Evolutionary conservation across 331 rosid genomes (phyloP).

Genomic region (Spiraea crenata): DNA sequence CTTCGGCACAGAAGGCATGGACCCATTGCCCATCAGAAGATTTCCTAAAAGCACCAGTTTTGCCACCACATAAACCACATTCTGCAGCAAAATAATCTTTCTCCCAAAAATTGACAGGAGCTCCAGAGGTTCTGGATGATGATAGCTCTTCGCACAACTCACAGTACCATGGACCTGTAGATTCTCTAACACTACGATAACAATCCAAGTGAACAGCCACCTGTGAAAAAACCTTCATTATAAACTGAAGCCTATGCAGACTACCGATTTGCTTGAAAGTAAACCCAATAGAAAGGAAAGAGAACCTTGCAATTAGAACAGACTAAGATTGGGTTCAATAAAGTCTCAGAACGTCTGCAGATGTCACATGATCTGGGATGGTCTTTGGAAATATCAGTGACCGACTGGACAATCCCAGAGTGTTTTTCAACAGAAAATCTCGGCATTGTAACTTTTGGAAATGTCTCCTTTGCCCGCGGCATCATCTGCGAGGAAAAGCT

Average conservation of each 20-base stretch:
- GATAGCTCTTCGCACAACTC: conserved; percentile 77
- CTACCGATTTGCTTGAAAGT: conserved; percentile 12
- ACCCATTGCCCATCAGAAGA: conserved; percentile 91
- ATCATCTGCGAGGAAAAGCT: conserved; percentile 66
- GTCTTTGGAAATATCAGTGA: conserved; percentile 68
- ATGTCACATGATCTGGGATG: conserved; percentile 83
- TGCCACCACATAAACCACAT: conserved; percentile 92
- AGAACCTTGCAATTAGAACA: conserved; percentile 93
- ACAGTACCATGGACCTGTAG: conserved; percentile 95
- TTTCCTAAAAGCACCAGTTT: conserved; percentile 92
- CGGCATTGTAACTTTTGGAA: conserved; percentile 68
- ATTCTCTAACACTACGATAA: conserved; percentile 75
- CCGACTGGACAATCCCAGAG: conserved; percentile 44
- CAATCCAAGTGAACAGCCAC: conserved; percentile 95
- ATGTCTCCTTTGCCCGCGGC: conserved; percentile 80
- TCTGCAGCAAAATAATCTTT: conserved; percentile 69
- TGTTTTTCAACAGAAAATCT: conserved; percentile 67
- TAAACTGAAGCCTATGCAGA: conserved; percentile 19
- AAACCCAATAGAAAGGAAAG: conserved; percentile 12
- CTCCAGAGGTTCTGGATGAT: conserved; percentile 47
- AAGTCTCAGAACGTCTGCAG: conserved; percentile 79
- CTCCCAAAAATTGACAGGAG: conserved; percentile 76
- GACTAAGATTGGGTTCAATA: conserved; percentile 76
- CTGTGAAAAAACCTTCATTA: conserved; percentile 40
- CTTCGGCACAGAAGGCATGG: conserved; percentile 99